These are phyloP conservation scores for Stagonosporopsis rhizophila DNA, from an alignment of 2,329 filamentous ascomycete species.

Conservation along the genomic window DNA sequence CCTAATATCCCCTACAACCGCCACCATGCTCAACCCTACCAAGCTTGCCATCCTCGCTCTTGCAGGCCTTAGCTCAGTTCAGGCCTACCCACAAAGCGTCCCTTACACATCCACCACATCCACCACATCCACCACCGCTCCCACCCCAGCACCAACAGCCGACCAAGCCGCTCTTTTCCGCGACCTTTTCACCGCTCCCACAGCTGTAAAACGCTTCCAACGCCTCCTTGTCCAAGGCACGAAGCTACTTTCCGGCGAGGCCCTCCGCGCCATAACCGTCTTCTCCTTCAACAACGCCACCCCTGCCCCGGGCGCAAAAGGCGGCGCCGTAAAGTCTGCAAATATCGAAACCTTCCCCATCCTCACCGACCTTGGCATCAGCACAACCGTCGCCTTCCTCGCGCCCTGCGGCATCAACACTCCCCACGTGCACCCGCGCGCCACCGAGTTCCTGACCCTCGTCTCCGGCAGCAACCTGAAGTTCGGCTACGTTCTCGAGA, in stretches of 20 bases:
- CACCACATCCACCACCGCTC: conserved; percentile 11
- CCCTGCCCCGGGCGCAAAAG: conserved; percentile 63
- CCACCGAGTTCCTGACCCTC: conserved; percentile 57
- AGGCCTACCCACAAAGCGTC: conserved; percentile 39
- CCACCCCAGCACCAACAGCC: conserved; percentile 23
- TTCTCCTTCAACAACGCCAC: conserved; percentile 64
- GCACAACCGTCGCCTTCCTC: conserved; percentile 50
- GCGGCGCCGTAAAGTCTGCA: conserved; percentile 38
- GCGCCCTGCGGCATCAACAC: conserved; percentile 57
- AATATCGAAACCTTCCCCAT: conserved; percentile 52
- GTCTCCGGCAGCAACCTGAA: conserved; percentile 51
- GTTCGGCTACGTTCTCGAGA: conserved; percentile 58
- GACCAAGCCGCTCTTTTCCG: conserved; percentile 37
- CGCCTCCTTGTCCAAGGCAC: conserved; percentile 43
- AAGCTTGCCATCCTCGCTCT: conserved; percentile 46
- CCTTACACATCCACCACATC: conserved; percentile 13
- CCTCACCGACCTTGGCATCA: conserved; percentile 49
- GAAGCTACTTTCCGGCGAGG: conserved; percentile 40
- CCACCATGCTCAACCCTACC: conserved; percentile 46
- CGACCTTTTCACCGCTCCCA: conserved; percentile 42
- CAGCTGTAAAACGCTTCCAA: conserved; percentile 50
- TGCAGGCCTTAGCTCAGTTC: conserved; percentile 38
- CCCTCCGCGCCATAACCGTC: conserved; percentile 59
- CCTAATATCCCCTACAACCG: conserved; percentile 12
- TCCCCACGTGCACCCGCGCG: conserved; percentile 58